Base-by-base conservation (phyloP, 306 rosid species). In the Casuarina glauca region DNA sequence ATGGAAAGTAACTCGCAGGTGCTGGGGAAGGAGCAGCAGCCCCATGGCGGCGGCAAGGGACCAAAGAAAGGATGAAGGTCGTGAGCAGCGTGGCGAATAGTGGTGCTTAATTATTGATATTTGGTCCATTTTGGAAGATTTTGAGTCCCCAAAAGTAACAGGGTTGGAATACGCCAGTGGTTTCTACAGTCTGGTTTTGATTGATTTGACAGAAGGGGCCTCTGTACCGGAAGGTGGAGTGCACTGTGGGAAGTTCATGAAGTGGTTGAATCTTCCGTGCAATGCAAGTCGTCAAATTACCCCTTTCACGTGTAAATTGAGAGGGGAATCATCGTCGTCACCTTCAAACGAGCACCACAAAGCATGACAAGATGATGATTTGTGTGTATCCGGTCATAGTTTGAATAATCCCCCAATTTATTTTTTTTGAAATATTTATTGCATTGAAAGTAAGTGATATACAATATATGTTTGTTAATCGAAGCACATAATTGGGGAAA, bases 21-120 rank as follows among this genome's bases (percentile, higher is more conserved):
- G 89, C 79, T 53, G 86, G 90, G 0, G 95, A 72, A 48, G 89
- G 92, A 71, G 87, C 26, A 20, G 26, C 75, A 32, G 9, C 48
- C 26, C 77, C 39, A 4, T 70, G 69, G 43, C 55, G 32, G 64
- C 58, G 46, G 2, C 86, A 79, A 75, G 57, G 82, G 74, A 62
- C 63, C 8, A 20, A 10, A 62, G 72, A 74, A 73, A 68, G 86
- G 69, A 51, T 64, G 51, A 9, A 46, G 82, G 83, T 51, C 60
- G 70, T 26, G 26, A 80, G 7, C n/a, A 79, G 1, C 66, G 79
- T 41, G 64, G 39, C 36, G 4, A 81, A 41, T 35, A 70, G 15
- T 69, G 76, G 50, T 48, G 73, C 79, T 50, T 70, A 35, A 72
- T 42, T 52, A 48, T 74, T 72, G 69, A 50, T 80, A 49, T 75